A percentile compares a stretch with the other conserved stretches of the same genome.
These are phyloP conservation scores for Zopfia rhizophila DNA, from an alignment of 2,329 filamentous ascomycete species.

Conservation along the genomic window DNA sequence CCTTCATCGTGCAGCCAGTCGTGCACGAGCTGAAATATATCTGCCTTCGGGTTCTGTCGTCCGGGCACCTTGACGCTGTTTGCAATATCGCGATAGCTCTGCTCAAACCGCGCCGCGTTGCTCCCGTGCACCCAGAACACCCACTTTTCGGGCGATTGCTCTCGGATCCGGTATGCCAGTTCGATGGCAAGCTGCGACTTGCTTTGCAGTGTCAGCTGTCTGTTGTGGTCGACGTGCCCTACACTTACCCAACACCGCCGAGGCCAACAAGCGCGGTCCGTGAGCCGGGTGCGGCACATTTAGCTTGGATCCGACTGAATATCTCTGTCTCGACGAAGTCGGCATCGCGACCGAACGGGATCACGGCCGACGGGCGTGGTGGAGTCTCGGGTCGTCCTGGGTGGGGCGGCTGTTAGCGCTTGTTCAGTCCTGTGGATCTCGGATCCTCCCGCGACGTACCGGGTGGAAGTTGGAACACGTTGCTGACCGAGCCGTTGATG, in stretches of 20 bases:
- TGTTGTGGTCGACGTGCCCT: background rate
- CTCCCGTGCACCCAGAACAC: slow-evolving; percentile 27
- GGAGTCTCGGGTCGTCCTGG: slow-evolving; percentile 13
- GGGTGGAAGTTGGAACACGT: slow-evolving; percentile 17
- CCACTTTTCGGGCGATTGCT: slow-evolving; percentile 19
- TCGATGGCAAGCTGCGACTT: slow-evolving; percentile 28
- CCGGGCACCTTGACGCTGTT: slow-evolving; percentile 20
- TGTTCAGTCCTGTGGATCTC: slow-evolving; percentile 5
- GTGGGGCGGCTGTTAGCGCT: slow-evolving; percentile 8
- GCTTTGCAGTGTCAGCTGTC: slow-evolving; percentile 14
- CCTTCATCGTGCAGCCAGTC: slow-evolving; percentile 25
- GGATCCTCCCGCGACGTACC: slow-evolving; percentile 21
- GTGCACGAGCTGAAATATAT: slow-evolving; percentile 27
- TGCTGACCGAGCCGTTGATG: slow-evolving; percentile 20
- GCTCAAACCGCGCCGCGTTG: slow-evolving; percentile 25
- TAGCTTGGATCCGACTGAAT: slow-evolving; percentile 32
- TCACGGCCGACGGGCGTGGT: background rate
- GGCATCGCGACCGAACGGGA: slow-evolving; percentile 2
- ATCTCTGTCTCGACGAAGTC: slow-evolving; percentile 18
- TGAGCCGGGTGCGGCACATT: slow-evolving; percentile 44
- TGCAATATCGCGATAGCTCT: slow-evolving; percentile 27
- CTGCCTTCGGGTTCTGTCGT: slow-evolving; percentile 17
- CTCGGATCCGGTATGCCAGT: slow-evolving; percentile 16
- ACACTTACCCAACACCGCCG: slow-evolving; percentile 34
- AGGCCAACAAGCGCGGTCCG: slow-evolving; percentile 43